These are phyloP conservation scores for Odontarrhena argentea DNA, from an alignment of 345 rosid genomes.

Conservation along the genomic window DNA sequence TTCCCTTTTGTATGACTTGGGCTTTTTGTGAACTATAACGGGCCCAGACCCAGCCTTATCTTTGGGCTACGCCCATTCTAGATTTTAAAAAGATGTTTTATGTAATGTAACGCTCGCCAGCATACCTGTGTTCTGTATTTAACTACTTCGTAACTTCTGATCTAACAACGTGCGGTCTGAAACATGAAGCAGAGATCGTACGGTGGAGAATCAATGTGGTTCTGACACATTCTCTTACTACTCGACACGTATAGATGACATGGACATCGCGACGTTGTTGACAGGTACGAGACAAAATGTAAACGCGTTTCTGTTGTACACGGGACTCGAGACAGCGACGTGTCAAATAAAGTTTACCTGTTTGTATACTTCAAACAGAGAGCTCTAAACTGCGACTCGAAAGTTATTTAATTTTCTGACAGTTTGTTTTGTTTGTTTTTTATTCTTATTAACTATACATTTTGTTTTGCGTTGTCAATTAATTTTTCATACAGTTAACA, in stretches of 20 bases:
- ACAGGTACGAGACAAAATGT: constrained; percentile 27
- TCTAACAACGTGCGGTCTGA: constrained; percentile 18
- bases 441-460: too few species aligned
- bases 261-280: constrained; percentile 32
- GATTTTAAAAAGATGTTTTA: not conserved
- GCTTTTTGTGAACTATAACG: not conserved
- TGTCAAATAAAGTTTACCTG: constrained; percentile 26
- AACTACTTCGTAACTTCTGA: not conserved
- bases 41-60: not conserved
- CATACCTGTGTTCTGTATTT: not conserved
- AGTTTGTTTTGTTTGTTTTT: not conserved
- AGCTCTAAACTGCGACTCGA: constrained; percentile 19
- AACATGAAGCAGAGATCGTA: constrained; percentile 7
- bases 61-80: not conserved
- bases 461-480: too few species aligned
- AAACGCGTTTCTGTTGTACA: constrained; percentile 36
- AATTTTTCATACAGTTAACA: too few species aligned
- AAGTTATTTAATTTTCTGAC: constrained; percentile 32
- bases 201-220: not conserved
- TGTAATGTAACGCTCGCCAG: not conserved
- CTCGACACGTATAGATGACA: constrained; percentile 22
- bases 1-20: not conserved
- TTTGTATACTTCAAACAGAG: constrained; percentile 17
- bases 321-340: constrained; percentile 39
- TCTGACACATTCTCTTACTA: not conserved